Conservation (phyloP, 1,139 yeast genomes). For the Zygosaccharomyces pseudobailii region DNA sequence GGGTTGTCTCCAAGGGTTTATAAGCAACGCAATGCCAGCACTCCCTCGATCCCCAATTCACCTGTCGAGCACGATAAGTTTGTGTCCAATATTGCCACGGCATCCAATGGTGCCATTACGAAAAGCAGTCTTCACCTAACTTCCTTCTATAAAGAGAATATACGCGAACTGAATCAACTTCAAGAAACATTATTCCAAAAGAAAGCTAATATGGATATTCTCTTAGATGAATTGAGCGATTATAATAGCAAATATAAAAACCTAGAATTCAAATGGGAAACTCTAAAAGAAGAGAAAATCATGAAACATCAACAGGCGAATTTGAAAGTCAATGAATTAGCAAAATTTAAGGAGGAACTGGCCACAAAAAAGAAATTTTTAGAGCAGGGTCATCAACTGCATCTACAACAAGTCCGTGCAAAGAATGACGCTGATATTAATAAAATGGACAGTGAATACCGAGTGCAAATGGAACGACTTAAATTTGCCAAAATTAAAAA, state of each 20-base stretch:
- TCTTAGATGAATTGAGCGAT: constrained; percentile 26
- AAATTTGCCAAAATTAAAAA: constrained; percentile 34
- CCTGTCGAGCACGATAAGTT: constrained; percentile 26
- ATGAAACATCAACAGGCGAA: constrained; percentile 28
- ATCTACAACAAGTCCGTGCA: constrained; percentile 36
- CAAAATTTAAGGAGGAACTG: constrained; percentile 37
- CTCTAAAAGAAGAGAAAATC: constrained; percentile 40
- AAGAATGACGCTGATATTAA: constrained; percentile 38
- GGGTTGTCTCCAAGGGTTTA: constrained; percentile 18
- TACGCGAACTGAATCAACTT: constrained; percentile 27
- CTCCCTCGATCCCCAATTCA: constrained; percentile 8
- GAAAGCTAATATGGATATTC: constrained; percentile 26
- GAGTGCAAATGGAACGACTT: constrained; percentile 37
- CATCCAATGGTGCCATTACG: constrained; percentile 6
- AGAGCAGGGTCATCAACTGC: constrained; percentile 37
- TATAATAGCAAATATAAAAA: constrained; percentile 23
- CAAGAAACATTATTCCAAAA: constrained; percentile 28
- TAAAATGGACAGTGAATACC: constrained; percentile 38
- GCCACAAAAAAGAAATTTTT: constrained; percentile 29
- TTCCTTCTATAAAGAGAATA: constrained; percentile 30
- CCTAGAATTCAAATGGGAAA: constrained; percentile 29
- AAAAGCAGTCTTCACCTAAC: constrained; percentile 20
- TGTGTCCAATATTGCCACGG: background rate
- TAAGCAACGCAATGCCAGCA: constrained; percentile 18
- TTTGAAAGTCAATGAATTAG: constrained; percentile 41